These are phyloP conservation scores for Heliamphora exappendiculata DNA, from an alignment of 148 eudicot genomes.

Conservation along the genomic window DNA sequence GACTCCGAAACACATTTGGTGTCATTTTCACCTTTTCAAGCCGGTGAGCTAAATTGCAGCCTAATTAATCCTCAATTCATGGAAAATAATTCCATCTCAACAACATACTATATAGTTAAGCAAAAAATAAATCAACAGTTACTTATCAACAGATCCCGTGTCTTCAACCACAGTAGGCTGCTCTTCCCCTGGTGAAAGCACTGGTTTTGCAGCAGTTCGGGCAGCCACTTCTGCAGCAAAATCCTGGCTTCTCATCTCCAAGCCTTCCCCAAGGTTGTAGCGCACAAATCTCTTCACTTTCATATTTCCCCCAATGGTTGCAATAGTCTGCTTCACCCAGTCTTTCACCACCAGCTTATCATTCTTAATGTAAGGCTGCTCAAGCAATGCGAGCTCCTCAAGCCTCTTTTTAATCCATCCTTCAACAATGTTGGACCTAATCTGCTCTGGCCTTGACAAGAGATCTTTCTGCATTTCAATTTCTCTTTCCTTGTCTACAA, in stretches of 20 bases:
- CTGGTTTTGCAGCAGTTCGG: slow-evolving; percentile 68
- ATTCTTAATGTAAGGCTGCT: slow-evolving; percentile 78
- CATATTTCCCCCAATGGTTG: slow-evolving; percentile 86
- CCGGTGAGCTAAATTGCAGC: not conserved
- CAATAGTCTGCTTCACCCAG: slow-evolving; percentile 86
- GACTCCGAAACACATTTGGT: not conserved
- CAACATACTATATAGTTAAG: not conserved
- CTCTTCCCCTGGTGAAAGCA: slow-evolving; percentile 35
- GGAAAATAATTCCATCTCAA: not conserved
- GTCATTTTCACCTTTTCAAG: not conserved
- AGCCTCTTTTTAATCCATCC: slow-evolving; percentile 91
- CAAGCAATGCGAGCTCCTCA: slow-evolving; percentile 86
- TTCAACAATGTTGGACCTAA: slow-evolving; percentile 79
- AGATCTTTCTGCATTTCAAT: slow-evolving; percentile 96
- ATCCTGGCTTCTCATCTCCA: slow-evolving; percentile 81
- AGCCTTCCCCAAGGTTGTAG: slow-evolving; percentile 82
- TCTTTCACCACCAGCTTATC: slow-evolving; percentile 81
- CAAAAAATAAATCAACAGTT: slow-evolving; percentile 31
- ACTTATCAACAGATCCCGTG: slow-evolving; percentile 48
- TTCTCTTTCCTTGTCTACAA: slow-evolving; percentile 58
- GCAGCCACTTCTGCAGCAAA: slow-evolving; percentile 99
- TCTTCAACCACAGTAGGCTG: slow-evolving; percentile 49
- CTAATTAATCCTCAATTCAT: not conserved
- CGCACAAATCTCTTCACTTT: slow-evolving; percentile 79
- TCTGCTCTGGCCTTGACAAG: slow-evolving; percentile 70